Evolutionary conservation across 2,329 filamentous ascomycete genomes (phyloP).

Genomic region (Fusarium sp.): DNA sequence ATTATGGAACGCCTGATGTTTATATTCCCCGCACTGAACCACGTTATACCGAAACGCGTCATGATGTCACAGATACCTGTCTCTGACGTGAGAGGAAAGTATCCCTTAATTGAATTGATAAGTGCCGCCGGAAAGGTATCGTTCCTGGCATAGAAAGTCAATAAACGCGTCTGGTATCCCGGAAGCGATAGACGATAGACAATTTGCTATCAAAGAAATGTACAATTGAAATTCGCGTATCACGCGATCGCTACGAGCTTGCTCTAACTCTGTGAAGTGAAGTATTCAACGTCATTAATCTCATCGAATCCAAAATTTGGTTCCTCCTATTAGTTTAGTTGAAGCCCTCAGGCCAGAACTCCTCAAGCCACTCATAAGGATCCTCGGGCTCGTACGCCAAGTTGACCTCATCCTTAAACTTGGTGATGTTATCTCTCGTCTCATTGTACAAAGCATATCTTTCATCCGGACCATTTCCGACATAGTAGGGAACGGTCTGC

Average conservation of each 20-base stretch:
- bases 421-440: constrained; percentile 45
- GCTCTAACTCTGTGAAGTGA: too few relatives aligned
- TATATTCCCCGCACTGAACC: constrained; percentile 21
- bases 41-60: not conserved
- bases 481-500: constrained; percentile 44
- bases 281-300: not conserved
- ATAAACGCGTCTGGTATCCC: not conserved
- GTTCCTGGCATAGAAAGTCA: too few relatives aligned
- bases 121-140: fast-evolving
- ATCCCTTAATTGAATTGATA: not conserved
- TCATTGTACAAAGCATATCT: constrained; percentile 48
- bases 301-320: not conserved
- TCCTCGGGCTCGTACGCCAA: constrained; percentile 46
- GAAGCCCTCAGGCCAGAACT: constrained; percentile 58
- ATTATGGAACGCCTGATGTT: not conserved
- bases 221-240: not conserved
- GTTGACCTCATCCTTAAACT: constrained; percentile 42
- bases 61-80: constrained; percentile 30
- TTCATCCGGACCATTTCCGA: constrained; percentile 47
- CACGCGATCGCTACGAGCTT: too few relatives aligned
- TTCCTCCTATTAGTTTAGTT: constrained; percentile 8
- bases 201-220: not conserved
- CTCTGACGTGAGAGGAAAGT: constrained; percentile 24
- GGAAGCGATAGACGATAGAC: too few relatives aligned
- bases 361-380: constrained; percentile 67